These are phyloP conservation scores for Russula brevipes DNA, from an alignment of 768 basidiomycete species.

Conservation along the genomic window DNA sequence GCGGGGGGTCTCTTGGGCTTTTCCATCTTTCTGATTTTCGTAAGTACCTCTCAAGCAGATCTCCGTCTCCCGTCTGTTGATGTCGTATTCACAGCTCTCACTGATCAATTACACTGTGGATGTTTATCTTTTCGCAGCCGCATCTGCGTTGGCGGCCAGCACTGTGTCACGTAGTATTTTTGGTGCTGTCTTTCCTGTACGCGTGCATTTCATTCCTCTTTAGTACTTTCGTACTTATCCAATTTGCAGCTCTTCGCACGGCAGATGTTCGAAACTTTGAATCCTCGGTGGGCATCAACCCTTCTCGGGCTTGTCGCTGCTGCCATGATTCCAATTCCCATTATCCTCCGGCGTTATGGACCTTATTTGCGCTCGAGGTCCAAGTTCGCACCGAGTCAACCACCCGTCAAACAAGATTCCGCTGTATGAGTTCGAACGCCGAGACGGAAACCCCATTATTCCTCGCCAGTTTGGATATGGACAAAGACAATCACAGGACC, in stretches of 20 bases:
- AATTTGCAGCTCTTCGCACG: conserved; percentile 41
- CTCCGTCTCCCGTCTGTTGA: not conserved
- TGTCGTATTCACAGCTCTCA: conserved; percentile 37
- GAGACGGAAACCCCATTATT: not conserved
- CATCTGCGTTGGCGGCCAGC: conserved; percentile 51
- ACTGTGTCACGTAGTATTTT: conserved; percentile 50
- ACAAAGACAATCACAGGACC: no score
- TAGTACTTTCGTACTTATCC: not conserved
- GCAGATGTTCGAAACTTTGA: conserved; percentile 49
- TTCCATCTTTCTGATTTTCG: conserved; percentile 50
- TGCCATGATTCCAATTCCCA: conserved; percentile 41
- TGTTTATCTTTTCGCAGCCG: conserved; percentile 49
- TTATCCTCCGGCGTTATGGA: conserved; percentile 29
- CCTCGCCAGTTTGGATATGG: not conserved
- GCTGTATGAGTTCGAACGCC: not conserved
- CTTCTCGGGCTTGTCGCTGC: conserved; percentile 50
- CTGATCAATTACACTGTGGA: conserved; percentile 60
- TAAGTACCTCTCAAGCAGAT: conserved; percentile 31
- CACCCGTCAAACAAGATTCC: conserved; percentile 7
- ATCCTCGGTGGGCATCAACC: conserved; percentile 55
- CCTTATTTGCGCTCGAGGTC: conserved; percentile 23
- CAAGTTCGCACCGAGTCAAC: conserved; percentile 6
- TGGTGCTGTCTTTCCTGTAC: conserved; percentile 35
- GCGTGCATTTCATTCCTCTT: not conserved
- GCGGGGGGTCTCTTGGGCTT: conserved; percentile 50